A percentile compares a stretch with the other conserved stretches of the same genome.
These are phyloP conservation scores for Penicillium rolfsii DNA, from an alignment of 2,329 filamentous ascomycete genomes.

Conservation along the genomic window DNA sequence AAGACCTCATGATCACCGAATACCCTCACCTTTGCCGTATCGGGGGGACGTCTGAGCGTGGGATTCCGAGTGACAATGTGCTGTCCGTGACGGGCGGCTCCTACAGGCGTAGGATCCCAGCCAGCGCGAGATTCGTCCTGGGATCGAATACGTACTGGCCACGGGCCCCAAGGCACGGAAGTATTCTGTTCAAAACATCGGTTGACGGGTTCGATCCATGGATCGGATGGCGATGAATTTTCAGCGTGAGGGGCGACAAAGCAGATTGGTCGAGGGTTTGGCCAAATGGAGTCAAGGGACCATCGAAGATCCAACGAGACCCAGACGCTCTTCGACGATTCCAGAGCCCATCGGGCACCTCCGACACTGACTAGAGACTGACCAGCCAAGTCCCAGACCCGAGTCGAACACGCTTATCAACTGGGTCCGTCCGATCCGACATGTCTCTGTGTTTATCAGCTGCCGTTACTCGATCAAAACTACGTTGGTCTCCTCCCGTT, in stretches of 20 bases:
- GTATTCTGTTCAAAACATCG: not conserved
- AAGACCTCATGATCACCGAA: conserved; percentile 15
- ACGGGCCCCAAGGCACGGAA: not conserved
- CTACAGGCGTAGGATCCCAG: not conserved
- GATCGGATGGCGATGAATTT: conserved; percentile 8
- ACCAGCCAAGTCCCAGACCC: not conserved
- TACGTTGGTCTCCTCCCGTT: conserved; percentile 10
- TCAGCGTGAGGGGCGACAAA: not conserved
- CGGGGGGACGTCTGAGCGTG: conserved; percentile 14
- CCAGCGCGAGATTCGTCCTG: not conserved
- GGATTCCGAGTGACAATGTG: not conserved
- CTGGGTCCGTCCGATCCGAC: conserved; percentile 9
- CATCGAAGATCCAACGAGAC: not conserved
- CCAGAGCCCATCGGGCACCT: conserved; percentile 31
- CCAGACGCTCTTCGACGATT: not conserved
- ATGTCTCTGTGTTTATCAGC: conserved; percentile 20
- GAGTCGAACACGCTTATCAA: conserved; percentile 18
- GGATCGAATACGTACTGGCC: not conserved
- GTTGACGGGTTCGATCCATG: conserved; percentile 16
- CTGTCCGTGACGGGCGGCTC: not conserved
- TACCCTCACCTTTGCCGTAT: conserved; percentile 33
- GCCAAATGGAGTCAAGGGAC: not conserved
- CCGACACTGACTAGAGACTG: conserved; percentile 23
- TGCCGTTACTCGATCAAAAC: conserved; percentile 37
- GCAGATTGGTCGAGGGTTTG: conserved; percentile 2